Conservation (phyloP, 1,139 yeast species). For the Nakaseomyces sp. region DNA sequence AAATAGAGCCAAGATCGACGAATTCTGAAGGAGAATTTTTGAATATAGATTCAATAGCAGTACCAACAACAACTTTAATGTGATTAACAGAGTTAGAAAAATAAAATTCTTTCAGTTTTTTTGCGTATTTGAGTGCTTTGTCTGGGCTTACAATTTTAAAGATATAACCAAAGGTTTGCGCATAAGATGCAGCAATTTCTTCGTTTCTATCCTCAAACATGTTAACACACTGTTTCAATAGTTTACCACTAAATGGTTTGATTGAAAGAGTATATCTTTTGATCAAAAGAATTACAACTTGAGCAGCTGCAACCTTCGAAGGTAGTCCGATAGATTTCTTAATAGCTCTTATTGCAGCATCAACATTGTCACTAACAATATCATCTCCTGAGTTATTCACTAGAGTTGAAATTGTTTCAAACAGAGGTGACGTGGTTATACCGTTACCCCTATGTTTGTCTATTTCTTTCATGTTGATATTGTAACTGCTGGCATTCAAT, state of each 20-base stretch:
- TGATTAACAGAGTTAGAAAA: constrained; percentile 48
- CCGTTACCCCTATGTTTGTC: constrained; percentile 72
- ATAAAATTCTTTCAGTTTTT: constrained; percentile 45
- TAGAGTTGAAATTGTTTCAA: constrained; percentile 75
- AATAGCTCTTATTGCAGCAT: constrained; percentile 38
- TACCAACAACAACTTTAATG: constrained; percentile 46
- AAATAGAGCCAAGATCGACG: constrained; percentile 50
- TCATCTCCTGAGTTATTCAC: constrained; percentile 49
- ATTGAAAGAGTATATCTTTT: constrained; percentile 47
- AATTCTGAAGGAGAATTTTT: constrained; percentile 66
- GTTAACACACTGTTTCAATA: constrained; percentile 47
- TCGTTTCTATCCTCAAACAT: constrained; percentile 67
- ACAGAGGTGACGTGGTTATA: constrained; percentile 75
- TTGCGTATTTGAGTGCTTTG: constrained; percentile 47
- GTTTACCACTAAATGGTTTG: constrained; percentile 52
- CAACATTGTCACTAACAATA: constrained; percentile 45
- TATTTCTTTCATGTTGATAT: constrained; percentile 58
- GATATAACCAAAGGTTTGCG: constrained; percentile 72
- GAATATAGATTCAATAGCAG: constrained; percentile 59
- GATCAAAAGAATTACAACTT: constrained; percentile 58
- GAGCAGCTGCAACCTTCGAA: constrained; percentile 82
- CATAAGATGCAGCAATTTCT: constrained; percentile 66
- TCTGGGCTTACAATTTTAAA: constrained; percentile 56
- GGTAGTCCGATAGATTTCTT: constrained; percentile 80
- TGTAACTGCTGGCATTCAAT: constrained; percentile 82